These are phyloP conservation scores for Artemisia annua DNA, from an alignment of 129 eudicot genomes.

Conservation along the genomic window DNA sequence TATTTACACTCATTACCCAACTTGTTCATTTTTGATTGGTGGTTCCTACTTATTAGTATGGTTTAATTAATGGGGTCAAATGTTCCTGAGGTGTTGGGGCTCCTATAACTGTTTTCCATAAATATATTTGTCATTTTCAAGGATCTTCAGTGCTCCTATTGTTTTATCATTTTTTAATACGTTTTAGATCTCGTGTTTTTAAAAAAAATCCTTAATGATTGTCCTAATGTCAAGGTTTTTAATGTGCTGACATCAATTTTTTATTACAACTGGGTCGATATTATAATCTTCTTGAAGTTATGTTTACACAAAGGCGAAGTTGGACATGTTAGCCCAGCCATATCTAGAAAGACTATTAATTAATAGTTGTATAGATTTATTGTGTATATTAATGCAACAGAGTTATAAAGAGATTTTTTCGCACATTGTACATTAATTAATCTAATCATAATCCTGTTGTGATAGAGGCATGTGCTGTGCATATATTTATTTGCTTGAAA, in stretches of 20 bases:
- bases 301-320: slow-evolving; percentile 17
- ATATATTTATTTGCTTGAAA: slow-evolving; percentile 32
- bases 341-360: neutral
- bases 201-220: neutral
- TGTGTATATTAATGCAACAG: neutral
- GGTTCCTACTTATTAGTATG: too few species aligned
- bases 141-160: neutral
- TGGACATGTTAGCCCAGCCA: slow-evolving; percentile 21
- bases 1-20: too few species aligned
- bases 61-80: too few species aligned
- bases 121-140: too few species aligned
- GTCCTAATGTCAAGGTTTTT: neutral
- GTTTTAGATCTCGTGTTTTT: neutral
- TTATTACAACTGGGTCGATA: slow-evolving; percentile 12
- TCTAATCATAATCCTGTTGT: slow-evolving; percentile 7
- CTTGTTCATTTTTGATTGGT: too few species aligned
- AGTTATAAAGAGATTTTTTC: neutral
- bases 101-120: too few species aligned
- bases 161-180: neutral
- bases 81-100: too few species aligned
- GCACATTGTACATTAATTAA: slow-evolving; percentile 8
- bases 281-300: slow-evolving; percentile 9
- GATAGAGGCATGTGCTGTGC: slow-evolving; percentile 28
- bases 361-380: slow-evolving; percentile 19
- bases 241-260: neutral